phyloP scores from a whole-genome alignment of 192 early-diverging fungal species.

The Chytriomyces hyalinus region DNA sequence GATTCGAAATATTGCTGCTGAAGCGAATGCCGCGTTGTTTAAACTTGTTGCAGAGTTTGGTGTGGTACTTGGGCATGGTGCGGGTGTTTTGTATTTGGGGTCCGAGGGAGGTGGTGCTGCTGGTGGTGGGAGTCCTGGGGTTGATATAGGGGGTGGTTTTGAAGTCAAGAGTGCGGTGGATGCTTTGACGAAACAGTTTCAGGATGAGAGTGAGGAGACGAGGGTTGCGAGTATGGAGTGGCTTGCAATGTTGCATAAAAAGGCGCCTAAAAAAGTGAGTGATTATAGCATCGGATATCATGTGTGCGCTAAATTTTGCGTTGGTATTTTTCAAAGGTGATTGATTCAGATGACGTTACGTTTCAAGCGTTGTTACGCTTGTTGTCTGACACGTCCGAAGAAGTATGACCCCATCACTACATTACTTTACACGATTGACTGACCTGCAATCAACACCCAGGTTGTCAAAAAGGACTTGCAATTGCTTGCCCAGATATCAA shows the following conservation, averaged over 20 bases:
- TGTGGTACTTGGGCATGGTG: slow-evolving; percentile 1
- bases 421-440: background rate
- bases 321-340: slow-evolving; percentile 60
- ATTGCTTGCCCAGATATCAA: slow-evolving; percentile 93
- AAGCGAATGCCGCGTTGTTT: slow-evolving; percentile 82
- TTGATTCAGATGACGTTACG: slow-evolving; percentile 86
- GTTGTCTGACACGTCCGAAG: slow-evolving; percentile 91
- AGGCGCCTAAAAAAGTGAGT: slow-evolving; percentile 77
- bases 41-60: slow-evolving; percentile 71
- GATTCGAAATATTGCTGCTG: slow-evolving; percentile 76
- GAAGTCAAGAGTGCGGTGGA: slow-evolving; percentile 85
- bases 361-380: slow-evolving; percentile 89
- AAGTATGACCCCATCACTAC: slow-evolving; percentile 50
- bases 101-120: background rate
- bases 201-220: slow-evolving; percentile 92
- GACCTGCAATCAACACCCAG: slow-evolving; percentile 29
- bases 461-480: slow-evolving; percentile 91
- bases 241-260: slow-evolving; percentile 95
- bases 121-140: background rate
- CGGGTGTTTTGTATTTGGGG: background rate
- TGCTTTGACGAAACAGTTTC: slow-evolving; percentile 75
- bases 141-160: slow-evolving; percentile 47
- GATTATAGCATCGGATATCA: background rate
- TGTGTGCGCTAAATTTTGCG: background rate
- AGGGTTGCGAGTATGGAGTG: slow-evolving; percentile 91